A percentile compares a stretch with the other conserved stretches of the same genome.
These are phyloP conservation scores for Erodium chrysanthum DNA, from an alignment of 441 rosid genomes.

Conservation along the genomic window DNA sequence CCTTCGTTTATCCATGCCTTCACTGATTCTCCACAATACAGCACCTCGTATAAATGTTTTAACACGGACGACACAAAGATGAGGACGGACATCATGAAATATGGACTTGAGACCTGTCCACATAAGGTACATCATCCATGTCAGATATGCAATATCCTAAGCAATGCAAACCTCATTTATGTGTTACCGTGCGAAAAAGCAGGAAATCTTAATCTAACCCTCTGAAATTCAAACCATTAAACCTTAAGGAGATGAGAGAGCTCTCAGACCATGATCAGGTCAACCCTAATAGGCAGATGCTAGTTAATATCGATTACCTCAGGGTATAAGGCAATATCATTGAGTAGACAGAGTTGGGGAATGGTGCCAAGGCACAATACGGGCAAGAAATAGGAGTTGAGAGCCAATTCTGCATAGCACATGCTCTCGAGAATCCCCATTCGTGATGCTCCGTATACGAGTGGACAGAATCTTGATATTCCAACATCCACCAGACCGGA, in stretches of 20 bases:
- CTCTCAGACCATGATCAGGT: too few relatives aligned
- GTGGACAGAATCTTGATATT: constrained; percentile 29
- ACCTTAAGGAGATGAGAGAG: too few relatives aligned
- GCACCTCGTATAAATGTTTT: not conserved
- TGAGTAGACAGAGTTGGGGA: constrained; percentile 31
- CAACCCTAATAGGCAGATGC: too few relatives aligned
- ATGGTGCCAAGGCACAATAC: constrained; percentile 27
- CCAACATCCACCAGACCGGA: constrained; percentile 25
- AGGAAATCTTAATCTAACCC: too few relatives aligned
- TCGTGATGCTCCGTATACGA: constrained; percentile 25
- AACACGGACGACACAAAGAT: not conserved
- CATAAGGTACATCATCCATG: not conserved
- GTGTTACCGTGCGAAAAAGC: too few relatives aligned
- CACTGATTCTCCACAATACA: not conserved
- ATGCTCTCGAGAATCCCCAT: constrained; percentile 27
- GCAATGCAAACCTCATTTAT: not conserved
- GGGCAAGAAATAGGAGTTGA: constrained; percentile 26
- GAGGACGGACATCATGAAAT: not conserved
- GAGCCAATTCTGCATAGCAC: constrained; percentile 26
- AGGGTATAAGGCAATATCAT: constrained; percentile 29
- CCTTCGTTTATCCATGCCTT: not conserved
- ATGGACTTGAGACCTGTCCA: not conserved
- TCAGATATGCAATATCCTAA: not conserved
- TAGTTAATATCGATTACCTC: too few relatives aligned
- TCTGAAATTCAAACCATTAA: too few relatives aligned